Evolutionary conservation across 2,329 filamentous ascomycete genomes (phyloP).

Genomic region (Chlorencoelia australis): DNA sequence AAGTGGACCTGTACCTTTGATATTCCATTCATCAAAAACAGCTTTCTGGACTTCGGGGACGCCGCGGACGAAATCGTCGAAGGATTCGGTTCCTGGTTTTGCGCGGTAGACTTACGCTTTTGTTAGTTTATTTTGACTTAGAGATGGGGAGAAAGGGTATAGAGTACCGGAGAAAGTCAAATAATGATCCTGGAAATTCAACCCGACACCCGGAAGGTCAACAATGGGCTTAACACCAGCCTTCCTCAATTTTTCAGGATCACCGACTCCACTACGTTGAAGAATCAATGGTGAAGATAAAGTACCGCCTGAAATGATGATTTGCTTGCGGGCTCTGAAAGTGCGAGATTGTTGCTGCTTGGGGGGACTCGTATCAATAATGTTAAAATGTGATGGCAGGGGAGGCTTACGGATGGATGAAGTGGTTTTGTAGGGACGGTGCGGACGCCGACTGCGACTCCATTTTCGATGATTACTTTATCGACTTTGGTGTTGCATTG

Average conservation of each 20-base stretch:
- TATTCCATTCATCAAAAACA: slow-evolving; percentile 67
- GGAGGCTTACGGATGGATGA: slow-evolving; percentile 34
- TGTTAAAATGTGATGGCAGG: neutral
- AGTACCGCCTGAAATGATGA: slow-evolving; percentile 35
- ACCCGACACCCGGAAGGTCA: slow-evolving; percentile 42
- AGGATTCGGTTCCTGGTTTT: slow-evolving; percentile 52
- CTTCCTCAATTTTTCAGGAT: slow-evolving; percentile 36
- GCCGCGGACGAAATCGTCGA: slow-evolving; percentile 71
- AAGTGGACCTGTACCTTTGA: slow-evolving; percentile 58
- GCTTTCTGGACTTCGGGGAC: slow-evolving; percentile 62
- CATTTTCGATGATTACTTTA: slow-evolving; percentile 44
- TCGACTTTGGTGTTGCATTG: slow-evolving; percentile 47
- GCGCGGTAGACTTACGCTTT: slow-evolving; percentile 17
- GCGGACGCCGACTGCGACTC: slow-evolving; percentile 60
- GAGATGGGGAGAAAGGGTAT: neutral
- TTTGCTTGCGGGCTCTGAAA: slow-evolving; percentile 31
- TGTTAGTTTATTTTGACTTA: neutral
- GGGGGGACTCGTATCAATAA: slow-evolving; percentile 17
- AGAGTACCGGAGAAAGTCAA: slow-evolving; percentile 36
- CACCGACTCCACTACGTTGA: slow-evolving; percentile 51
- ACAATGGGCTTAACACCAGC: slow-evolving; percentile 37
- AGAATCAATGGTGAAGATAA: slow-evolving; percentile 36
- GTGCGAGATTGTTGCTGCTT: slow-evolving; percentile 24
- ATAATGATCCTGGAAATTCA: slow-evolving; percentile 47
- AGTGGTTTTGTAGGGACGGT: slow-evolving; percentile 63